A percentile compares a stretch with the other conserved stretches of the same genome.
These are phyloP conservation scores for Globisporangium rhizosaccharum DNA, from an alignment of 352 stramenopile species.

Conservation along the genomic window DNA sequence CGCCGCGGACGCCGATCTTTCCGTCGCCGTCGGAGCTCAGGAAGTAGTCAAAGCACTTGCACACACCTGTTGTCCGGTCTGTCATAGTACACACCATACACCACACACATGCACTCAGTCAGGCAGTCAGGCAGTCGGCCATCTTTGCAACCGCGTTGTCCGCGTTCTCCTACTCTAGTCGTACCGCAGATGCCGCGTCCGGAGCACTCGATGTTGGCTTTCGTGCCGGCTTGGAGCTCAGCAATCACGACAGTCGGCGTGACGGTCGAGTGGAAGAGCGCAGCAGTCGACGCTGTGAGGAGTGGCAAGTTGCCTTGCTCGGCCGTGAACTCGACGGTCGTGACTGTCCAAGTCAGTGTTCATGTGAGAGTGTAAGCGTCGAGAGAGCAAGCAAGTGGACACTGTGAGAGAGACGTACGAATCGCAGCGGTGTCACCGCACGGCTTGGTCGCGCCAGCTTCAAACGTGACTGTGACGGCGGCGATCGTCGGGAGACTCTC, in stretches of 20 bases:
- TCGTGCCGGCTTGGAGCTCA: conserved; percentile 54
- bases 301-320: conserved; percentile 56
- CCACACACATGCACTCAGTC: not conserved
- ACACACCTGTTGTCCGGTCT: conserved; percentile 62
- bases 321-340: conserved; percentile 61
- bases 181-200: conserved; percentile 65
- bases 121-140: not conserved
- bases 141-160: not conserved
- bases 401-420: conserved; percentile 21
- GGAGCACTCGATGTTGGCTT: conserved; percentile 76
- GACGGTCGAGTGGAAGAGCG: conserved; percentile 31
- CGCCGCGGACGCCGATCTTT: conserved; percentile 71
- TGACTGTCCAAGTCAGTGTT: conserved; percentile 19
- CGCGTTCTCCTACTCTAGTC: not conserved
- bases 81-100: not conserved
- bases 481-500: conserved; percentile 49
- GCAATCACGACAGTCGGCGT: conserved; percentile 23
- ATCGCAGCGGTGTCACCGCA: conserved; percentile 33
- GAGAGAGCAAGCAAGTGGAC: not conserved
- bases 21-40: conserved; percentile 69
- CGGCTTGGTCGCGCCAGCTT: conserved; percentile 16
- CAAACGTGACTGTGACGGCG: conserved; percentile 52
- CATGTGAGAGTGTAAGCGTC: not conserved
- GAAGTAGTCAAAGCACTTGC: conserved; percentile 73
- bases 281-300: conserved; percentile 28